Percentiles rank a stretch among this genome's conserved stretches.
Conservation (phyloP, 495 filamentous ascomycete species). For the Penicillium goetzii region DNA sequence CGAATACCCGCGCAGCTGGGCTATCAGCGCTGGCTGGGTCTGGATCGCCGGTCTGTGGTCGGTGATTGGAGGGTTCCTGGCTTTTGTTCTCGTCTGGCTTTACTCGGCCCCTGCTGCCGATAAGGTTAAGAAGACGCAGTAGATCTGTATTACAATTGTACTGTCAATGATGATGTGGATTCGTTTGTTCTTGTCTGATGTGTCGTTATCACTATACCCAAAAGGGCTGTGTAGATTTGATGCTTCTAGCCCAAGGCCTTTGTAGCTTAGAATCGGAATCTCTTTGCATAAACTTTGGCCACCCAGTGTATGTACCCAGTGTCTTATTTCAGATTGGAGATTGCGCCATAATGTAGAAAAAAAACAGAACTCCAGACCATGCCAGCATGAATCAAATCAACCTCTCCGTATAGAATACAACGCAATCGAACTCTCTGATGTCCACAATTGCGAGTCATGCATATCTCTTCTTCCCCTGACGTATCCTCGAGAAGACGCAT, state of each 20-base stretch:
- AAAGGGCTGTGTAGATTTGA: not conserved
- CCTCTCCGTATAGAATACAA: constrained; percentile 16
- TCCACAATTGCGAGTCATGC: constrained; percentile 13
- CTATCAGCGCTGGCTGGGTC: constrained; percentile 88
- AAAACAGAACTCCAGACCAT: constrained; percentile 34
- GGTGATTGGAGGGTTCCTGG: constrained; percentile 82
- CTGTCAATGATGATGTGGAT: constrained; percentile 27
- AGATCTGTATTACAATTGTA: constrained; percentile 34
- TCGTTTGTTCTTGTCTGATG: constrained; percentile 14
- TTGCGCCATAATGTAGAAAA: constrained; percentile 12
- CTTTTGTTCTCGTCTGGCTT: constrained; percentile 86
- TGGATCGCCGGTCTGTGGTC: constrained; percentile 90
- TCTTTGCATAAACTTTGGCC: not conserved
- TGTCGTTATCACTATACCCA: constrained; percentile 6
- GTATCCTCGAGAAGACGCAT: not conserved
- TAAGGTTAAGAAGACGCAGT: constrained; percentile 73
- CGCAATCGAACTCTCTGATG: not conserved
- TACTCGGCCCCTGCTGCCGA: constrained; percentile 68
- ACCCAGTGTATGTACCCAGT: not conserved
- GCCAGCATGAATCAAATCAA: constrained; percentile 32
- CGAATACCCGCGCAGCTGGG: constrained; percentile 90
- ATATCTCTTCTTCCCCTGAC: not conserved
- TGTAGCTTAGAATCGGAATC: not conserved
- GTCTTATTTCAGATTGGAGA: constrained; percentile 17
- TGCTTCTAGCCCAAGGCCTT: not conserved